These are phyloP conservation scores for Heritiera fomes DNA, from an alignment of 345 rosid genomes.

Conservation along the genomic window DNA sequence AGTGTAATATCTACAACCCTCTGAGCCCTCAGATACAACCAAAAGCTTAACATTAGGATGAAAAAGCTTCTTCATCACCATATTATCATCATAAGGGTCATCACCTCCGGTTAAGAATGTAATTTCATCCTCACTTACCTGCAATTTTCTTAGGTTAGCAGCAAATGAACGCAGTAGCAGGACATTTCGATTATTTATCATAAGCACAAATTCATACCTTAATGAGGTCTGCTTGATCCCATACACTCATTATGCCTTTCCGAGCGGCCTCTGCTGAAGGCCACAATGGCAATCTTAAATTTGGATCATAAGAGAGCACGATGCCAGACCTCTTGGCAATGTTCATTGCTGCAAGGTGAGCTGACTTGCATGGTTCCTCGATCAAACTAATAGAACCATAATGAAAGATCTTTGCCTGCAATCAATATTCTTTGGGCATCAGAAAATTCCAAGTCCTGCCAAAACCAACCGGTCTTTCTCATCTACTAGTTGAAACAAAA, in stretches of 20 bases:
- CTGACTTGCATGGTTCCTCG: constrained; percentile 85
- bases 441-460: background rate
- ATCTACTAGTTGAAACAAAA: constrained; percentile 2
- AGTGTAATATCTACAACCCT: constrained; percentile 94
- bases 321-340: constrained; percentile 74
- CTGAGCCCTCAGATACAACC: constrained; percentile 85
- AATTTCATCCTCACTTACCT: constrained; percentile 96
- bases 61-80: constrained; percentile 65
- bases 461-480: background rate
- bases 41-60: constrained; percentile 85
- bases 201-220: constrained; percentile 49
- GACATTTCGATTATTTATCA: background rate
- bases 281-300: constrained; percentile 90
- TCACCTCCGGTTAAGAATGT: constrained; percentile 68
- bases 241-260: constrained; percentile 77
- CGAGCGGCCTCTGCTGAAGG: constrained; percentile 85
- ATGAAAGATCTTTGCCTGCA: constrained; percentile 90
- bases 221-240: constrained; percentile 90
- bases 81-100: constrained; percentile 63
- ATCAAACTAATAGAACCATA: constrained; percentile 97
- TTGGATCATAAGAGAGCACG: constrained; percentile 92
- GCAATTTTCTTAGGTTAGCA: constrained; percentile 5
- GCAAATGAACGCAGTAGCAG: background rate
- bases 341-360: constrained; percentile 92
- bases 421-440: constrained; percentile 14